A percentile compares a stretch with the other conserved stretches of the same genome.
Conservation (phyloP, 768 basidiomycete species). For the Russula dissimulans region DNA sequence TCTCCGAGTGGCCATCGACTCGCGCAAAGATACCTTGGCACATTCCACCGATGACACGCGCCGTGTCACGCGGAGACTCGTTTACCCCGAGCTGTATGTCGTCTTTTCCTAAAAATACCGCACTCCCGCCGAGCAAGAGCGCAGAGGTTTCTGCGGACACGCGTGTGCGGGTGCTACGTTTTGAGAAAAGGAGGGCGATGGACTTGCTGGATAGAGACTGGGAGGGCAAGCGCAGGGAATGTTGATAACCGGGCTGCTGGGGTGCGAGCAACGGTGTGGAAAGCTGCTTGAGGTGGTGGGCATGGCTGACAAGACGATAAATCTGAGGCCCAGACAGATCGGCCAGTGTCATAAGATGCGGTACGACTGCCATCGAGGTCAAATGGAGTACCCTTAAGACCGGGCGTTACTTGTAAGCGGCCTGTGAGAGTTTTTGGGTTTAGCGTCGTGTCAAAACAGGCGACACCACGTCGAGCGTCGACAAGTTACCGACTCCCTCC, state of each 20-base stretch:
- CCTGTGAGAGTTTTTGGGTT: too few species aligned
- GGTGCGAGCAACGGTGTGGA: slow-evolving; percentile 64
- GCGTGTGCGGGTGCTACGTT: slow-evolving; percentile 89
- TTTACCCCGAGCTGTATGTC: slow-evolving; percentile 98
- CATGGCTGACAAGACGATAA: slow-evolving; percentile 49
- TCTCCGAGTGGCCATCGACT: slow-evolving; percentile 85
- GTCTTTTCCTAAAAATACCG: slow-evolving; percentile 79
- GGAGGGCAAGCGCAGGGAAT: slow-evolving; percentile 47
- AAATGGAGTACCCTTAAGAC: too few species aligned
- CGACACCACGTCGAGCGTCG: too few species aligned
- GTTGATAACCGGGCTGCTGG: slow-evolving; percentile 28
- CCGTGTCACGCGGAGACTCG: slow-evolving; percentile 76
- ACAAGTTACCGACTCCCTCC: too few species aligned
- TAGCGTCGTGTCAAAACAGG: too few species aligned
- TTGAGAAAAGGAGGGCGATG: slow-evolving; percentile 84
- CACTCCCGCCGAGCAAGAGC: slow-evolving; percentile 71
- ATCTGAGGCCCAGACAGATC: slow-evolving; percentile 79
- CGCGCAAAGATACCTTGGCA: slow-evolving; percentile 95
- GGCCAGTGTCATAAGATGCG: slow-evolving; percentile 81
- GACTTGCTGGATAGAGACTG: slow-evolving; percentile 76
- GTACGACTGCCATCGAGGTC: slow-evolving; percentile 27
- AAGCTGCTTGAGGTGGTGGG: slow-evolving; percentile 52
- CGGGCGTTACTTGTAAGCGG: too few species aligned
- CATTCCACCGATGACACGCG: slow-evolving; percentile 88
- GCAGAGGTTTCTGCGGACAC: slow-evolving; percentile 80